Evolutionary conservation across 352 stramenopile species (phyloP).

Genomic region (Phytophthora cryptogea): DNA sequence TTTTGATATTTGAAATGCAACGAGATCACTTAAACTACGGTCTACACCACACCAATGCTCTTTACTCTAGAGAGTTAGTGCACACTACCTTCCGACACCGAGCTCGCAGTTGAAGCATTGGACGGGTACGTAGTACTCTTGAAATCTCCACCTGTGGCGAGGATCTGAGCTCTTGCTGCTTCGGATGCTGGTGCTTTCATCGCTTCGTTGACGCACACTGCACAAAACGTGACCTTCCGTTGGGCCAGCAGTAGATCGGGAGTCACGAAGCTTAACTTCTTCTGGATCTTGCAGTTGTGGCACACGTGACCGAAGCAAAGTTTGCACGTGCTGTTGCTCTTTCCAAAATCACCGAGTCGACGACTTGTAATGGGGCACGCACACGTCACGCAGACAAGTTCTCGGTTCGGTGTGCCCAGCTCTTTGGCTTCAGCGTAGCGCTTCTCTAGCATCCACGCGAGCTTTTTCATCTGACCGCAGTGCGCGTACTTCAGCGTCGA

Average conservation of each 20-base stretch:
- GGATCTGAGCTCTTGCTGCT: conserved; percentile 32
- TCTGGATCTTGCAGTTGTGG: conserved; percentile 39
- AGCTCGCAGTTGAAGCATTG: conserved; percentile 30
- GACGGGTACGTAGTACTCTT: conserved; percentile 24
- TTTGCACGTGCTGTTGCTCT: conserved; percentile 41
- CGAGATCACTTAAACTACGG: too few relatives aligned
- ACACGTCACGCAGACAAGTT: conserved; percentile 39
- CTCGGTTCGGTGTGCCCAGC: conserved; percentile 29
- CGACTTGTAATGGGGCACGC: conserved; percentile 23
- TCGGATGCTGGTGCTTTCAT: conserved; percentile 27
- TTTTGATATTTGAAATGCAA: too few relatives aligned
- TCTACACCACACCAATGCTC: neutral
- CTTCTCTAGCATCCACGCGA: conserved; percentile 43
- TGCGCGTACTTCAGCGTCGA: conserved; percentile 42
- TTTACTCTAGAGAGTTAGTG: conserved; percentile 14
- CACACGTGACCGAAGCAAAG: conserved; percentile 40
- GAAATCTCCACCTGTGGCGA: conserved; percentile 4
- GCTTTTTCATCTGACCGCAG: conserved; percentile 53
- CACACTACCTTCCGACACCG: conserved; percentile 20
- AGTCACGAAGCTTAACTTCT: conserved; percentile 45
- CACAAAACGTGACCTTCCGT: conserved; percentile 45
- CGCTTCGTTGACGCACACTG: conserved; percentile 35
- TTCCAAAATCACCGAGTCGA: conserved; percentile 29
- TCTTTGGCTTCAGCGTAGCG: conserved; percentile 34
- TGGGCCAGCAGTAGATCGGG: conserved; percentile 33